Base-by-base conservation (phyloP, 2,329 filamentous ascomycete species). In the Cladosporium sp. region DNA sequence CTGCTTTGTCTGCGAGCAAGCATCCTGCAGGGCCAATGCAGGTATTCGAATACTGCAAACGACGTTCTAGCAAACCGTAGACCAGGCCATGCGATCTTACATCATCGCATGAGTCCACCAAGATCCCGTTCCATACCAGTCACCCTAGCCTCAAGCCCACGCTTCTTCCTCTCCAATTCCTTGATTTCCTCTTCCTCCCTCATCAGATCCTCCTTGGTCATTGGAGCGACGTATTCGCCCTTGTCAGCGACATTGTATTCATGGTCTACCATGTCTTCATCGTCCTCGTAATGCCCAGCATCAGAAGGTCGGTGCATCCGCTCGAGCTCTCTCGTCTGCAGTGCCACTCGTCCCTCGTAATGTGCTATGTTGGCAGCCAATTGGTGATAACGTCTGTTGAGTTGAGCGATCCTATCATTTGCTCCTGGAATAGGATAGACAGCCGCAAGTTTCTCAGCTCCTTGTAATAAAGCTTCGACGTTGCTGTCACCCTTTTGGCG, bases 371-470 rank as follows among this genome's bases (percentile, higher is more conserved):
- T 96, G 48, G 84, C 84, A 32, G 80, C 80, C 59, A 94, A 82
- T 66, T 90, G 81, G 37, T 83, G 80, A 71, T 93, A 83, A 66
- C 90, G 86, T 55, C 83, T 81, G 60, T 91, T 81, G 68, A 96
- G 79, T 39, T 80, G 79, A 0, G 84, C 78, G 63, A 97, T 95
- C 61, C 86, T 83, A 67, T 96, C 90, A 15, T 82, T 73, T 4
- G 90, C 90, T 4, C 91, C 92, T 0, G 88, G 83, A 25, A 96
- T 81, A 34, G 90, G 88, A 70, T 97, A 97, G 25, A 97, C 92
- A 44, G 83, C 83, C 65, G 91, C 92, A 28, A 97, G 81, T 78
- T 91, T 96, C 78, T 97, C 91, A 0, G 92, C 93, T 0, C 93
- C 92, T 54, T 83, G 81, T 20, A 99, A 80, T 28, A 99, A 76